A percentile compares a stretch with the other conserved stretches of the same genome.
phyloP scores from a whole-genome alignment of 345 rosid species.

The Eucalyptus regnans region DNA sequence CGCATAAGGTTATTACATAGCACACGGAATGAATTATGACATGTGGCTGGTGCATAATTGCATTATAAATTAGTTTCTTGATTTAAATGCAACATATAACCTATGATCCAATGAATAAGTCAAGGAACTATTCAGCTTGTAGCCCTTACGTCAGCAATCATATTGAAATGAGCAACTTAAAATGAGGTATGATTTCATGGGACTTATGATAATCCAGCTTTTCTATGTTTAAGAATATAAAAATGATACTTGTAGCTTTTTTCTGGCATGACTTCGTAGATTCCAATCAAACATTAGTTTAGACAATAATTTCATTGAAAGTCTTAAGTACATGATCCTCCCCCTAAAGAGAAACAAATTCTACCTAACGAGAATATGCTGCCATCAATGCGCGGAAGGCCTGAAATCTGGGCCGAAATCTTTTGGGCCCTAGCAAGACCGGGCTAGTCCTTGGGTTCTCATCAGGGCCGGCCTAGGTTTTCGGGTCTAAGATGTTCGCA shows the following conservation, averaged over 20 bases:
- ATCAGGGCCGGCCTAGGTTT: background rate
- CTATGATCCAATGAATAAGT: background rate
- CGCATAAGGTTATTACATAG: background rate
- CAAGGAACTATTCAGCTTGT: background rate
- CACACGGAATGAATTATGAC: background rate
- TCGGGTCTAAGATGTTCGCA: background rate
- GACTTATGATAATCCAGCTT: background rate
- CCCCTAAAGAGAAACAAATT: background rate
- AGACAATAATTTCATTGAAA: background rate
- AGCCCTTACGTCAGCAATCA: background rate
- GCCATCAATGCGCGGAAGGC: background rate
- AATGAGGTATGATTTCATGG: background rate
- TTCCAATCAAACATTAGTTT: background rate
- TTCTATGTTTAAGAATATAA: background rate
- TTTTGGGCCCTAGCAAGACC: background rate
- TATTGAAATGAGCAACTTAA: background rate
- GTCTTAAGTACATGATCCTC: background rate
- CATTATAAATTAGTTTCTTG: background rate
- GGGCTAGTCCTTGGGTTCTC: background rate
- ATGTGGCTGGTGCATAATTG: background rate
- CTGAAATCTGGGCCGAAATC: background rate
- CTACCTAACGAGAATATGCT: background rate
- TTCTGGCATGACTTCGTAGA: background rate
- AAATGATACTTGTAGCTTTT: background rate
- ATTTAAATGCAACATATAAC: background rate